Evolutionary conservation across 495 filamentous ascomycete genomes (phyloP).

Genomic region (Lophium mytilinum): DNA sequence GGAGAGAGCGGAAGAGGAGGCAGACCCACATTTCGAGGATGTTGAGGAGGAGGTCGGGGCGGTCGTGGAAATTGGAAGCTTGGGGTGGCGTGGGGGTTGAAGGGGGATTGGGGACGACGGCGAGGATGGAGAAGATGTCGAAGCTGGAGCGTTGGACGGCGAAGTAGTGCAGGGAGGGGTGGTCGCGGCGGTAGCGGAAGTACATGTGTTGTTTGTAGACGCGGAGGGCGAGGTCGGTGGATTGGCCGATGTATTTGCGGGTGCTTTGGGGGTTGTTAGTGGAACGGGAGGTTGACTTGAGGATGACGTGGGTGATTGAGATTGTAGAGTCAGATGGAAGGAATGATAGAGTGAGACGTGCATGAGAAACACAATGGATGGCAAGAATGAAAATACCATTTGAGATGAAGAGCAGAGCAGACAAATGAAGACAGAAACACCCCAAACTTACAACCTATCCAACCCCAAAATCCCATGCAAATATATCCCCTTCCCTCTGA

Average conservation of each 20-base stretch:
- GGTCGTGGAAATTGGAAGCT: neutral
- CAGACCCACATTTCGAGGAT: constrained; percentile 22
- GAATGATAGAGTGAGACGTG: too few species aligned
- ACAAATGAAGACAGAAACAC: neutral
- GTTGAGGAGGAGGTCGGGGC: constrained; percentile 18
- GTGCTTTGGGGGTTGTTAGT: neutral
- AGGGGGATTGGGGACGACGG: neutral
- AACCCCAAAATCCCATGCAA: constrained; percentile 6
- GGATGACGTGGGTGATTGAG: too few species aligned
- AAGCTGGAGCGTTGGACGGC: constrained; percentile 13
- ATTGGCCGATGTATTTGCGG: constrained; percentile 20
- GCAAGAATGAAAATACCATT: too few species aligned
- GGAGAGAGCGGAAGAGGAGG: constrained; percentile 12
- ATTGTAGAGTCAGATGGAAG: too few species aligned
- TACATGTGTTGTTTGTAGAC: constrained; percentile 11
- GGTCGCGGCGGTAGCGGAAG: constrained; percentile 24
- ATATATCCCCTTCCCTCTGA: constrained; percentile 9
- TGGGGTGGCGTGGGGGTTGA: neutral
- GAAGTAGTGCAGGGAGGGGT: constrained; percentile 22
- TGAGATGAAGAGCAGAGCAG: neutral
- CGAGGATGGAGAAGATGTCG: constrained; percentile 16
- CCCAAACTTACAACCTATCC: constrained; percentile 1
- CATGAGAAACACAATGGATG: too few species aligned
- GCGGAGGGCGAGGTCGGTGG: constrained; percentile 6
- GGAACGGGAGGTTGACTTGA: too few species aligned